A percentile compares a stretch with the other conserved stretches of the same genome.
phyloP scores from a whole-genome alignment of 352 stramenopile genomes.

The Blastocystis sp. region DNA sequence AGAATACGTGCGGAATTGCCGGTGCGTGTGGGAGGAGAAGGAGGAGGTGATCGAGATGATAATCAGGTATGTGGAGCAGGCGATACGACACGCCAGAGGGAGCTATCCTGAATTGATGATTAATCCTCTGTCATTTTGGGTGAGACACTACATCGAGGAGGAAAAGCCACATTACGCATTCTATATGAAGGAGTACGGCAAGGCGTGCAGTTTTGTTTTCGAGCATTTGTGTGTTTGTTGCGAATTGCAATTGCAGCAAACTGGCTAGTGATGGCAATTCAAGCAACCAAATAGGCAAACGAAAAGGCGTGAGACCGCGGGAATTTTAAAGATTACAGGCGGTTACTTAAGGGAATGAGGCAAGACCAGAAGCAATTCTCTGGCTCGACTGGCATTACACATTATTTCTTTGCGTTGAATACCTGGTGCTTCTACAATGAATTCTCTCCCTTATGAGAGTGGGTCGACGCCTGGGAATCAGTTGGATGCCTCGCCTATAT shows the following conservation, averaged over 20 bases:
- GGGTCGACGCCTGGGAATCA: too few species aligned
- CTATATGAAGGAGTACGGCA: not conserved
- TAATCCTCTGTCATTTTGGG: conserved; percentile 4
- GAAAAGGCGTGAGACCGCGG: too few species aligned
- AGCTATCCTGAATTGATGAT: not conserved
- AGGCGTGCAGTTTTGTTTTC: not conserved
- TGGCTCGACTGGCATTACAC: too few species aligned
- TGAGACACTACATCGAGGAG: conserved; percentile 14
- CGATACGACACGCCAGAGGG: too few species aligned
- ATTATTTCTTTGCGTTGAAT: too few species aligned
- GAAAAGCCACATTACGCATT: conserved; percentile 28
- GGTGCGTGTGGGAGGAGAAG: conserved; percentile 54
- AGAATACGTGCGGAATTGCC: not conserved
- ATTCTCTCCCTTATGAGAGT: too few species aligned
- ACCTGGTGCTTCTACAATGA: too few species aligned
- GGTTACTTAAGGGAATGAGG: too few species aligned
- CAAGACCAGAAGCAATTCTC: too few species aligned
- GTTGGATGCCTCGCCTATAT: too few species aligned
- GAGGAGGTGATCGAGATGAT: conserved; percentile 57
- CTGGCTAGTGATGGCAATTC: not conserved
- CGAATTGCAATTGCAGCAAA: not conserved
- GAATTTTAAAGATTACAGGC: too few species aligned
- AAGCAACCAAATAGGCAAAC: too few species aligned
- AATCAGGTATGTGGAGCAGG: conserved; percentile 43
- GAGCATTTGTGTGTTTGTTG: not conserved